phyloP scores from a whole-genome alignment of 768 basidiomycete genomes.

The Hericium rajendrae region DNA sequence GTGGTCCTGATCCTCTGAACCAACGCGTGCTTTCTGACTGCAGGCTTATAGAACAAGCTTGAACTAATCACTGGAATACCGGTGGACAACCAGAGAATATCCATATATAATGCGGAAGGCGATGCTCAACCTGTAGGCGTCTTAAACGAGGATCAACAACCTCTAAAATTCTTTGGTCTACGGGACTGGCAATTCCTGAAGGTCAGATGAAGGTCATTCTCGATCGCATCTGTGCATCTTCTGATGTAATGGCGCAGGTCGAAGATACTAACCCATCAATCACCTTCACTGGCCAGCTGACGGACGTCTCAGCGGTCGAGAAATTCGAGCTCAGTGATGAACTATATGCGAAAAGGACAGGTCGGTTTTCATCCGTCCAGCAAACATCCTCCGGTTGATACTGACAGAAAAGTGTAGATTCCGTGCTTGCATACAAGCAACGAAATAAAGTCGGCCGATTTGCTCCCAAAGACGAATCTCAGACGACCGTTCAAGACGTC shows the following conservation, averaged over 20 bases:
- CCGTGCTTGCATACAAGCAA: constrained; percentile 84
- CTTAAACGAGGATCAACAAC: constrained; percentile 57
- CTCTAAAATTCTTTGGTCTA: constrained; percentile 67
- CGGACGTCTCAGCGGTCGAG: constrained; percentile 78
- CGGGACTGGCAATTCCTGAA: constrained; percentile 73
- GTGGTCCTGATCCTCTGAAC: constrained; percentile 27
- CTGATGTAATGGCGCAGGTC: constrained; percentile 34
- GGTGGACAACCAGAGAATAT: constrained; percentile 57
- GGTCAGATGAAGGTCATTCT: constrained; percentile 31
- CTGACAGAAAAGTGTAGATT: constrained; percentile 39
- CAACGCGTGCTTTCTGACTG: not conserved
- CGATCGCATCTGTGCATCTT: not conserved
- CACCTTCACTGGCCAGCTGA: constrained; percentile 74
- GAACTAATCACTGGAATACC: constrained; percentile 90
- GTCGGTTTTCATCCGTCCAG: constrained; percentile 28
- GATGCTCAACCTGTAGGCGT: constrained; percentile 39
- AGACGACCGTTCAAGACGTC: constrained; percentile 20
- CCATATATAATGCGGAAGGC: constrained; percentile 49
- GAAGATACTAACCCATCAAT: constrained; percentile 67
- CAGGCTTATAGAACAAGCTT: constrained; percentile 40
- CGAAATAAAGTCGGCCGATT: constrained; percentile 84
- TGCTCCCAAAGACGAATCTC: constrained; percentile 38
- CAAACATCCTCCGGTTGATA: not conserved
- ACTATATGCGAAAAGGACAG: constrained; percentile 73
- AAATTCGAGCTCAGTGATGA: constrained; percentile 84